These are phyloP conservation scores for Fusarium tanahbumbuense DNA, from an alignment of 2,329 filamentous ascomycete genomes.

Conservation along the genomic window DNA sequence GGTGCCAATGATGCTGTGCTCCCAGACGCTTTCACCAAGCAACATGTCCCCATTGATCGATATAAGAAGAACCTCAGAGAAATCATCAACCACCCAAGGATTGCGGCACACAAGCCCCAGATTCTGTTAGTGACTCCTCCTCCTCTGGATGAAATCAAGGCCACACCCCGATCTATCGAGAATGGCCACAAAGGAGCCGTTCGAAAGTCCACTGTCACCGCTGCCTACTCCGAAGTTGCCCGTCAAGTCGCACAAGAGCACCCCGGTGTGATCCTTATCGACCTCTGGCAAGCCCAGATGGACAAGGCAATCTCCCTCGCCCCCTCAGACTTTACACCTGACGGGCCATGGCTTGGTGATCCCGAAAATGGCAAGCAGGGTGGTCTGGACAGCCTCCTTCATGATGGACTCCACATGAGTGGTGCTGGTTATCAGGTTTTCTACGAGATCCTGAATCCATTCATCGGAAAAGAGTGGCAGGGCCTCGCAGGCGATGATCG, in stretches of 20 bases:
- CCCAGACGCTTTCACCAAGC: constrained; percentile 69
- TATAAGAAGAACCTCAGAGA: constrained; percentile 78
- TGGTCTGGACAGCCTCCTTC: constrained; percentile 63
- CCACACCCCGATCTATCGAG: constrained; percentile 60
- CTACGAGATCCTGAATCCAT: constrained; percentile 60
- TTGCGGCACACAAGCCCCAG: constrained; percentile 76
- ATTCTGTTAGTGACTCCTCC: constrained; percentile 86
- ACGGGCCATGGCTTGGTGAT: constrained; percentile 62
- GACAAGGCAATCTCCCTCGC: constrained; percentile 70
- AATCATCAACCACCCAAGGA: constrained; percentile 78
- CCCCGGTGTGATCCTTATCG: constrained; percentile 75
- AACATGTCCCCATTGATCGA: constrained; percentile 81
- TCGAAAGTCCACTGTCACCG: constrained; percentile 61
- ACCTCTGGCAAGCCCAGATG: constrained; percentile 86
- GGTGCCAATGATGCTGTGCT: constrained; percentile 91
- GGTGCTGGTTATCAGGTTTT: constrained; percentile 65
- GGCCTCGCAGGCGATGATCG: constrained; percentile 52
- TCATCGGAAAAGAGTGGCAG: constrained; percentile 60
- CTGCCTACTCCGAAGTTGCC: constrained; percentile 69
- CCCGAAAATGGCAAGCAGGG: constrained; percentile 62
- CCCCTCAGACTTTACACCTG: constrained; percentile 66
- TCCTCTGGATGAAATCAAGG: constrained; percentile 81
- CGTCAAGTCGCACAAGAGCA: constrained; percentile 75
- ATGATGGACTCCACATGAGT: constrained; percentile 69
- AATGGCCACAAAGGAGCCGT: constrained; percentile 58